Conservation (phyloP, 768 basidiomycete species). For the Boletus sp. region DNA sequence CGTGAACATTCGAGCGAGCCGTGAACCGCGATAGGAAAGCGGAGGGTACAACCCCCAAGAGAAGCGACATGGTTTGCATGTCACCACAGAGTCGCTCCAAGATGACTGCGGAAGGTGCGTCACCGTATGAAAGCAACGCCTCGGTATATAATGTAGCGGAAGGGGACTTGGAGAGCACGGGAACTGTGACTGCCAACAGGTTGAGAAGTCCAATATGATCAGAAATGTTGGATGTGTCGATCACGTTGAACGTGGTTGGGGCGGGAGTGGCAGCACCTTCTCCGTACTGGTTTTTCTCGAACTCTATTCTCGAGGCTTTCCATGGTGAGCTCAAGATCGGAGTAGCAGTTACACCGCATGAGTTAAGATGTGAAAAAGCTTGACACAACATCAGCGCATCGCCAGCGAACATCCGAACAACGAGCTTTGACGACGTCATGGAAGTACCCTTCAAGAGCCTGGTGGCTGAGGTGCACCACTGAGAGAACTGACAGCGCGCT, state of each 20-base stretch:
- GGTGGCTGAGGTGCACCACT: constrained; percentile 27
- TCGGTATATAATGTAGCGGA: constrained; percentile 32
- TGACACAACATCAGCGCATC: constrained; percentile 30
- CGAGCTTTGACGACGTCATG: constrained; percentile 6
- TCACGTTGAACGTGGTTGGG: constrained; percentile 32
- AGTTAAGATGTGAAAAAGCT: constrained; percentile 19
- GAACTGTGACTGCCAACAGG: constrained; percentile 20
- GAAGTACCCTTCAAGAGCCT: constrained; percentile 4
- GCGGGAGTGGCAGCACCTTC: constrained; percentile 14
- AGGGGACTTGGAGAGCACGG: constrained; percentile 24
- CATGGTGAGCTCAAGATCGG: constrained; percentile 24
- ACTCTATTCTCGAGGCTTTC: constrained; percentile 21
- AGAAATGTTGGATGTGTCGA: constrained; percentile 33
- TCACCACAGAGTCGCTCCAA: constrained; percentile 29
- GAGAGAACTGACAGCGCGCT: constrained; percentile 23
- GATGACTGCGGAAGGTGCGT: constrained; percentile 12
- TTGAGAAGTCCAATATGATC: constrained; percentile 33
- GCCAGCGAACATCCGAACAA: constrained; percentile 31
- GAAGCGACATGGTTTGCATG: constrained; percentile 25
- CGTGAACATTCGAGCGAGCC: constrained; percentile 28
- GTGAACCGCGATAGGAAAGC: constrained; percentile 28
- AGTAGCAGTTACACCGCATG: constrained; percentile 10
- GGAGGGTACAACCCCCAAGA: constrained; percentile 28
- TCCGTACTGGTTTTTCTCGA: constrained; percentile 24
- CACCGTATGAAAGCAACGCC: constrained; percentile 14